phyloP scores from a whole-genome alignment of 352 stramenopile genomes.

The Elongisporangium senticosum region DNA sequence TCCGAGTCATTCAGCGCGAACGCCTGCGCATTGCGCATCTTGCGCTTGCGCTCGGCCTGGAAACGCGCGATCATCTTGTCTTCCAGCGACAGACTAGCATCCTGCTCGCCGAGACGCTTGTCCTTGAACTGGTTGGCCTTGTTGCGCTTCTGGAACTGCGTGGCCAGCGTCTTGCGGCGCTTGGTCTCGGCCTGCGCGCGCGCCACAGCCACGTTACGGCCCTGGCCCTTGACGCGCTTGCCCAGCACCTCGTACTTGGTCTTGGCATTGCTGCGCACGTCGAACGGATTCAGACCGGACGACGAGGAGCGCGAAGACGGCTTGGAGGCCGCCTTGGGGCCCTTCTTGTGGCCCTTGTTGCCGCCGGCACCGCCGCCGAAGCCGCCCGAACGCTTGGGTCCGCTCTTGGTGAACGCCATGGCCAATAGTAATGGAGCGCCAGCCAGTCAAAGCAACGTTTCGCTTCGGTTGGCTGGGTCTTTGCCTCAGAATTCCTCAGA shows the following conservation, averaged over 20 bases:
- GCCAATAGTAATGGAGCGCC: neutral
- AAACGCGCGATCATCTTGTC: conserved; percentile 92
- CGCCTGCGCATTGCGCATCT: conserved; percentile 65
- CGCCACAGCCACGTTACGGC: conserved; percentile 83
- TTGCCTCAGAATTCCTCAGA: neutral
- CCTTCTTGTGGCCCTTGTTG: conserved; percentile 6
- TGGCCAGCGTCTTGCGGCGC: conserved; percentile 79
- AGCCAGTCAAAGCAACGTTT: neutral
- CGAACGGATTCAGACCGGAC: conserved; percentile 80
- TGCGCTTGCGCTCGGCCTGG: conserved; percentile 84
- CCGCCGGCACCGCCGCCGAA: conserved; percentile 1
- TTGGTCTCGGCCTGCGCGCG: conserved; percentile 79
- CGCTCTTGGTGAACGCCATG: neutral
- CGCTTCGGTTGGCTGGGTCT: neutral
- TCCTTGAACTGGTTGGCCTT: conserved; percentile 89
- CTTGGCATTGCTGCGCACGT: conserved; percentile 78
- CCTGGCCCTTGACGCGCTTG: conserved; percentile 82
- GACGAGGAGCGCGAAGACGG: conserved; percentile 6
- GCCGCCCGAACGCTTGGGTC: neutral
- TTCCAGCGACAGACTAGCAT: conserved; percentile 82
- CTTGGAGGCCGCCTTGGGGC: conserved; percentile 13
- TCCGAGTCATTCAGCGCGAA: conserved; percentile 82
- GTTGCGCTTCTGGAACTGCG: conserved; percentile 76
- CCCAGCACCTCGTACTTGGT: conserved; percentile 91
- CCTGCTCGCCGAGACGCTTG: conserved; percentile 78